Base-by-base conservation (phyloP, 768 basidiomycete species). In the Flagelloscypha sp. region DNA sequence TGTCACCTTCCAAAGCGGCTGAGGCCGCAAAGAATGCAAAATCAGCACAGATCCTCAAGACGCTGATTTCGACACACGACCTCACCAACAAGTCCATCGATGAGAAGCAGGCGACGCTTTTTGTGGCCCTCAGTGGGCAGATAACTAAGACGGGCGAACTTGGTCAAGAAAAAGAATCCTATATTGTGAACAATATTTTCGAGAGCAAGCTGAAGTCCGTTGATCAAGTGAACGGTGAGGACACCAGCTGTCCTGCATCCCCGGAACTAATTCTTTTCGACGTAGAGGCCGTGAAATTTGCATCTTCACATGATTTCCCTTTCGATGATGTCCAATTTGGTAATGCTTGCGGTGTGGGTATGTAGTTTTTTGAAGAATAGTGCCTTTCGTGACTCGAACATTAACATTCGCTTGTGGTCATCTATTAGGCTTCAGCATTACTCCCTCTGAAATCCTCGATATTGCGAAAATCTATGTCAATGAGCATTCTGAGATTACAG, bases 171-270 rank as follows among this genome's bases (percentile, higher is more conserved):
- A 75, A 75, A 52, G 68, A 72, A 41, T 65, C 60, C 29, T 87
- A 77, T 56, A 61, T 82, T 12, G 65, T 87, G 24, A 55, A 62
- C n/a, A 74, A 68, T 42, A 79, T 98, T 47, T 54, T 77, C n/a
- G 72, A 78, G 37, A 79, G 74, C 15, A 73, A 73, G 44, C 57
- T 98, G 39, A 85, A 81, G 59, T 76, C 72, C 22, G 70, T 76
- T 3, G 94, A 97, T 55, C 93, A 97, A 65, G 76, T 95, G 17
- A 66, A 73, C 35, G 93, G 93, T 90, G 48, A 47, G 79, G 57
- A 17, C 30, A 7, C 28, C 21, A 12, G 37, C 10, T 18, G 5
- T 11, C 17, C 12, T 29, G n/a, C 35, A 13, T 38, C 41, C 10
- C 17, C 37, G 33, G 41, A n/a, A 30, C 13, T 11, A 8, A 23